Percentiles rank a stretch among this genome's conserved stretches.
phyloP scores from a whole-genome alignment of 2,329 filamentous ascomycete species.

The Magnaporthiopsis rhizophila region DNA sequence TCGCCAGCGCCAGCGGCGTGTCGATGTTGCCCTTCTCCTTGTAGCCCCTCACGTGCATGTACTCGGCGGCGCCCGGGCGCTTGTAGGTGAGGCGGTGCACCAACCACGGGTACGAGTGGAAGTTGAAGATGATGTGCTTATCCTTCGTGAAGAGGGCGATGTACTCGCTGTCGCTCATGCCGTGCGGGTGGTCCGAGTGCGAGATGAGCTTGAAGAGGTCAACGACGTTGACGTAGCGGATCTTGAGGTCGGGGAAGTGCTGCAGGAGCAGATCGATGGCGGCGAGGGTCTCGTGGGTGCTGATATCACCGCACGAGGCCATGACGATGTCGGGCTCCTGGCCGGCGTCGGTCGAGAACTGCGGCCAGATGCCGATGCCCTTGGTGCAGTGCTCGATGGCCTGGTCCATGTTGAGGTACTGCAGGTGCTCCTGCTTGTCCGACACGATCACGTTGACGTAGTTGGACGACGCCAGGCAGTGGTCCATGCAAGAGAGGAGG shows the following conservation, averaged over 20 bases:
- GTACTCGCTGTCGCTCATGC: constrained; percentile 60
- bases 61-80: constrained; percentile 56
- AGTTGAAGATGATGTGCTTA: constrained; percentile 73
- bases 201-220: constrained; percentile 76
- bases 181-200: constrained; percentile 63
- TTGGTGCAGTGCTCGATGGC: constrained; percentile 71
- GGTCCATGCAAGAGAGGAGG: constrained; percentile 66
- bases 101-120: constrained; percentile 77
- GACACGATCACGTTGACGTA: constrained; percentile 77
- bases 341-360: constrained; percentile 63
- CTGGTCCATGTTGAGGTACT: constrained; percentile 66
- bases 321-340: constrained; percentile 67
- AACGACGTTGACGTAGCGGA: constrained; percentile 73
- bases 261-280: constrained; percentile 67
- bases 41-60: constrained; percentile 67
- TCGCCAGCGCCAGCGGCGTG: constrained; percentile 69
- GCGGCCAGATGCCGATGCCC: constrained; percentile 70
- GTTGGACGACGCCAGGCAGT: constrained; percentile 65
- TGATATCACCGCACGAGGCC: constrained; percentile 67
- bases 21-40: constrained; percentile 81
- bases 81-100: constrained; percentile 71
- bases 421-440: constrained; percentile 72
- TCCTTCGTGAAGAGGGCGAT: constrained; percentile 61
- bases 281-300: constrained; percentile 66
- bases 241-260: constrained; percentile 62